These are phyloP conservation scores for Suhomyces sp. DNA, from an alignment of 805 yeast species.

Conservation along the genomic window DNA sequence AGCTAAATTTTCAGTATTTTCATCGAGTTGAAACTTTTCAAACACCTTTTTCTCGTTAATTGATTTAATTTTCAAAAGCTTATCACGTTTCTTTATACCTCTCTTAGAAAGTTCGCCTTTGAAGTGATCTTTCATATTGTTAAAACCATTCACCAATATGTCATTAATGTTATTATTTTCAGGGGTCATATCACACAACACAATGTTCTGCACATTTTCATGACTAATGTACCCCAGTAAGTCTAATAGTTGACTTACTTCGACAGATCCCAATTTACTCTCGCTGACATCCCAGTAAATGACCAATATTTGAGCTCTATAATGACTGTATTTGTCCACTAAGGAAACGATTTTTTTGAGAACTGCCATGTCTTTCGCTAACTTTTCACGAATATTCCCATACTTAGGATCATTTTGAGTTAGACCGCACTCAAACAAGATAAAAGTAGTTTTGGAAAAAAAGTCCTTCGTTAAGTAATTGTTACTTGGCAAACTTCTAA, in stretches of 20 bases:
- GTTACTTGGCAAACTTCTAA: slow-evolving; percentile 44
- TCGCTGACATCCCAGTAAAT: slow-evolving; percentile 42
- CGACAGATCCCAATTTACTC: slow-evolving; percentile 13
- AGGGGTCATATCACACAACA: slow-evolving; percentile 35
- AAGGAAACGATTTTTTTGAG: slow-evolving; percentile 36
- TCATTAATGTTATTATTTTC: slow-evolving; percentile 25
- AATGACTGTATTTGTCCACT: slow-evolving; percentile 35
- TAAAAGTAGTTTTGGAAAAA: slow-evolving; percentile 41
- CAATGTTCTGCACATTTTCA: slow-evolving; percentile 20
- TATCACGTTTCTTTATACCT: slow-evolving; percentile 25
- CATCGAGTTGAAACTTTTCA: slow-evolving; percentile 1
- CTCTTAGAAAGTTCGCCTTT: slow-evolving; percentile 28
- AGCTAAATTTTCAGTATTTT: slow-evolving; percentile 4
- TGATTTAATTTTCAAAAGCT: slow-evolving; percentile 9
- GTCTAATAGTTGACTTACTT: slow-evolving; percentile 18
- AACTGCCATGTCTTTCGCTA: slow-evolving; percentile 35
- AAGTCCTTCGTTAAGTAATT: slow-evolving; percentile 34
- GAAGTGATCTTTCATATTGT: slow-evolving; percentile 21
- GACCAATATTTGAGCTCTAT: slow-evolving; percentile 39
- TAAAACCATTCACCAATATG: slow-evolving; percentile 22
- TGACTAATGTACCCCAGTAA: slow-evolving; percentile 10
- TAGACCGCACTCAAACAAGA: slow-evolving; percentile 56
- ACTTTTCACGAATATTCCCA: slow-evolving; percentile 27
- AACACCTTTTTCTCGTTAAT: slow-evolving; percentile 8
- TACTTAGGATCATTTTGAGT: slow-evolving; percentile 16